phyloP scores from a whole-genome alignment of 495 filamentous ascomycete species.

The Neurospora discreta region DNA sequence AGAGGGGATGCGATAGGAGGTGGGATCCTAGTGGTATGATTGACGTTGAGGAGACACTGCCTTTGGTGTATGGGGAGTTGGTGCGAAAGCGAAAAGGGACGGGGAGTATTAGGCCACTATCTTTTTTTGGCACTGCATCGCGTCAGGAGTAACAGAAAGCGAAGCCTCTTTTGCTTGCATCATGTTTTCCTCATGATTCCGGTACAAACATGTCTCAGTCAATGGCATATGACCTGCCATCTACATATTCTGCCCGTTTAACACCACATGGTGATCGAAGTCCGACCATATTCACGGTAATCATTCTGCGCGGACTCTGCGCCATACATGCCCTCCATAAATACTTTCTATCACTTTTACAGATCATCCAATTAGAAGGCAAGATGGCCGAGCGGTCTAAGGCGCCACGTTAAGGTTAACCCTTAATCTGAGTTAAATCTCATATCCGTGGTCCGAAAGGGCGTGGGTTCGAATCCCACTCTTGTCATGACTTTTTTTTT shows the following conservation, averaged over 20 bases:
- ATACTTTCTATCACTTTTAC: too few species aligned
- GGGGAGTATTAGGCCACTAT: not conserved
- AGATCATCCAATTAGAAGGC: not conserved
- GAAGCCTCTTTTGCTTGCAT: not conserved
- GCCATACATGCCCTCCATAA: too few species aligned
- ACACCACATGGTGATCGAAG: not conserved
- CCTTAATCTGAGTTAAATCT: not conserved
- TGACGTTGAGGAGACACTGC: not conserved
- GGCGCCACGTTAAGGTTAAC: not conserved
- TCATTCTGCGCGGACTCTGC: too few species aligned
- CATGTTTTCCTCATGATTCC: not conserved
- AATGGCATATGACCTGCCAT: not conserved
- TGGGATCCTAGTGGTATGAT: too few species aligned
- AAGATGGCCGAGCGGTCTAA: not conserved
- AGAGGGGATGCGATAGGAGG: not conserved
- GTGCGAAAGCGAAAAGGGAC: not conserved
- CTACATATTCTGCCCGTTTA: not conserved
- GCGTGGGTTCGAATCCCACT: conserved; percentile 29
- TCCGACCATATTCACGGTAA: not conserved
- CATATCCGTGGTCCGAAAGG: conserved; percentile 22
- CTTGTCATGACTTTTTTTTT: conserved; percentile 14
- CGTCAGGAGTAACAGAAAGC: not conserved
- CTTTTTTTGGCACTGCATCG: not conserved
- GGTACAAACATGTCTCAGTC: not conserved
- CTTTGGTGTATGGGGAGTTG: not conserved